phyloP scores from a whole-genome alignment of 148 eudicot genomes.

The Diospyros lotus region DNA sequence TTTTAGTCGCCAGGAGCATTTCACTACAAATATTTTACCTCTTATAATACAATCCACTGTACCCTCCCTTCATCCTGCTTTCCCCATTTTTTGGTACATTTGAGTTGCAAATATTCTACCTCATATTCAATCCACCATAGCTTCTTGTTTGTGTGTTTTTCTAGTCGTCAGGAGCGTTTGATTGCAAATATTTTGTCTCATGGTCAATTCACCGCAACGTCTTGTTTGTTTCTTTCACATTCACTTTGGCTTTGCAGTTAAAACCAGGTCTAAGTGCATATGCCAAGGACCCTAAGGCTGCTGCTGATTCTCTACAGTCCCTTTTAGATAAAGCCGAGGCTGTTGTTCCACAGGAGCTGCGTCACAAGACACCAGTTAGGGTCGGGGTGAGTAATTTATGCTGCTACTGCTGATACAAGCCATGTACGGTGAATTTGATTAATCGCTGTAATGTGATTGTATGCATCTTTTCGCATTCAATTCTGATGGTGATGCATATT shows the following conservation, averaged over 20 bases:
- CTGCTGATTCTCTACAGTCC: constrained; percentile 58
- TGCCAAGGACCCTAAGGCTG: constrained; percentile 58
- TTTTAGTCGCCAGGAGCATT: background rate
- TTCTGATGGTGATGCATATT: background rate
- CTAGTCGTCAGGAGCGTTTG: too few species aligned
- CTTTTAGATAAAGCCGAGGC: constrained; percentile 60
- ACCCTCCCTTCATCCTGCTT: too few species aligned
- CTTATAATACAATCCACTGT: too few species aligned
- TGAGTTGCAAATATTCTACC: too few species aligned
- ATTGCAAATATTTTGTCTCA: too few species aligned
- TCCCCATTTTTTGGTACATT: too few species aligned
- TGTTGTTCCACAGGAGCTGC: constrained; percentile 55
- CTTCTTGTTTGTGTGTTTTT: too few species aligned
- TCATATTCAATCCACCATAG: too few species aligned
- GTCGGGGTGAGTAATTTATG: constrained; percentile 54
- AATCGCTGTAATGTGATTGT: background rate
- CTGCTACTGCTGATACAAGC: background rate
- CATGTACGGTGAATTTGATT: background rate
- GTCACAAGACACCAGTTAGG: constrained; percentile 57
- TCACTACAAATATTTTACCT: too few species aligned
- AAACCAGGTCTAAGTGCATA: constrained; percentile 72
- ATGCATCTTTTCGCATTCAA: too few species aligned
- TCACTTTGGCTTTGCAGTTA: constrained; percentile 22
- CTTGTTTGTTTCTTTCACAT: too few species aligned
- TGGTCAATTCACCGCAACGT: too few species aligned